phyloP scores from a whole-genome alignment of 345 rosid genomes.

The Eucalyptus urophylla region DNA sequence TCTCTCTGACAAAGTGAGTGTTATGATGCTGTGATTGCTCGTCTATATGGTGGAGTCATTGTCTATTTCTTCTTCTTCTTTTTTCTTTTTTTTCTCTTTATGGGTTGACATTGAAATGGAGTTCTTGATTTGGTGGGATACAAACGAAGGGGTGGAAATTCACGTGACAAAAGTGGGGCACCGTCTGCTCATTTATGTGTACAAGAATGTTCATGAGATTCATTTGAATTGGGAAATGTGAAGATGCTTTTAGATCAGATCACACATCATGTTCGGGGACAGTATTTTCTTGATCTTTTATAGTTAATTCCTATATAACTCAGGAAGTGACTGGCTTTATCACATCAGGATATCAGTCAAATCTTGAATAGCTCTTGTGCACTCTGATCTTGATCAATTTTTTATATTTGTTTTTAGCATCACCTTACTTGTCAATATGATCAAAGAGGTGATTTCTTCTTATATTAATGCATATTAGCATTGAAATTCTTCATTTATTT shows the following conservation, averaged over 20 bases:
- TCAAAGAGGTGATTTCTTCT: background rate
- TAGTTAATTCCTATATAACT: background rate
- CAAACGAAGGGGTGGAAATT: background rate
- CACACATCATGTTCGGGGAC: background rate
- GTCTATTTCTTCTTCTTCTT: background rate
- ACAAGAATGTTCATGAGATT: background rate
- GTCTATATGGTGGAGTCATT: background rate
- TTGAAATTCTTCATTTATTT: background rate
- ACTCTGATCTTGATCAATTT: background rate
- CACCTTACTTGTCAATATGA: background rate
- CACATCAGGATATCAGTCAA: accelerated
- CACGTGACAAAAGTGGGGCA: background rate
- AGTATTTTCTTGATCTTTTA: background rate
- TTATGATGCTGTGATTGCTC: background rate
- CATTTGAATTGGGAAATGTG: background rate
- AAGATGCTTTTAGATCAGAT: background rate
- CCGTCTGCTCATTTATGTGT: background rate
- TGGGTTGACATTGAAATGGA: background rate
- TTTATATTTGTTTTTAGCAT: background rate
- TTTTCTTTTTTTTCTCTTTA: background rate
- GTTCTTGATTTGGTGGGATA: background rate
- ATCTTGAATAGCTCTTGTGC: background rate
- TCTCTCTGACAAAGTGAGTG: background rate
- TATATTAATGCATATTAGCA: background rate
- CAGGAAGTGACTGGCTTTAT: background rate